Evolutionary conservation across 179 eudicot species (phyloP).

Genomic region (Spergularia azorica): DNA sequence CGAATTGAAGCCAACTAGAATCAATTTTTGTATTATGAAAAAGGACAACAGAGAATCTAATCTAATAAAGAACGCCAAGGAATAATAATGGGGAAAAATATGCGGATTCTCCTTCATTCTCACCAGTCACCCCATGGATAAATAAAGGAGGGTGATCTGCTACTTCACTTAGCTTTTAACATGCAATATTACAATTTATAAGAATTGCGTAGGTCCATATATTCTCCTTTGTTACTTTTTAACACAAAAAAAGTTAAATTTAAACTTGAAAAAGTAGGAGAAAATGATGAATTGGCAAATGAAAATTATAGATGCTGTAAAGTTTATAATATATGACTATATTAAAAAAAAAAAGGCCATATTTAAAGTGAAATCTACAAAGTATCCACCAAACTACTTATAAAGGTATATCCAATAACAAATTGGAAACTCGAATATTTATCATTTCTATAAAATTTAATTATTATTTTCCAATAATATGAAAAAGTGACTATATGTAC

Average conservation of each 20-base stretch:
- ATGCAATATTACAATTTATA: neutral
- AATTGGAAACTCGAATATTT: no score
- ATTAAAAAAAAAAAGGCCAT: no score
- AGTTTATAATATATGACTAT: neutral
- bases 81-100: constrained; percentile 2
- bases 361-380: no score
- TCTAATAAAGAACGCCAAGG: constrained; percentile 18
- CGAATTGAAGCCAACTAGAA: neutral
- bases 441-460: no score
- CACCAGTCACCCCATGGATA: neutral
- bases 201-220: constrained; percentile 7
- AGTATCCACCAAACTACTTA: no score
- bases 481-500: no score
- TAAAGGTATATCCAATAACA: no score
- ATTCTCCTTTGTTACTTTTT: constrained; percentile 1
- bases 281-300: constrained; percentile 24
- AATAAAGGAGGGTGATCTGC: no score
- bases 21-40: neutral
- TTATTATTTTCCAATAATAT: no score
- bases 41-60: constrained; percentile 23
- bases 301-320: constrained; percentile 21
- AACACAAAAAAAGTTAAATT: neutral
- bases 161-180: no score
- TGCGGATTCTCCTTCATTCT: constrained; percentile 3
- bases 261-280: neutral